These are phyloP conservation scores for Acarospora socialis DNA, from an alignment of 2,329 filamentous ascomycete genomes.

Conservation along the genomic window DNA sequence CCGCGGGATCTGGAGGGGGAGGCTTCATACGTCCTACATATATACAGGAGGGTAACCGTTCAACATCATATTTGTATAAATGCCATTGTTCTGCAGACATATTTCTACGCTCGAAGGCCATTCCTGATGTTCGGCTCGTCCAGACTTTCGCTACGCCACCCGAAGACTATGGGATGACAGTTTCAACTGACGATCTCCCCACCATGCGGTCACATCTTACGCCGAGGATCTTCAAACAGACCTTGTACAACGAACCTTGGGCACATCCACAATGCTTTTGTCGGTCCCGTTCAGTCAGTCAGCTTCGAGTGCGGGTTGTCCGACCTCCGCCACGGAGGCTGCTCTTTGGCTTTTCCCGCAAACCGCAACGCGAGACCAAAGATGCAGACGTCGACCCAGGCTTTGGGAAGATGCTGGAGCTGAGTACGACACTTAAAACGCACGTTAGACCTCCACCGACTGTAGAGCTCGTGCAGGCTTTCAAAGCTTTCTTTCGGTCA, in stretches of 20 bases:
- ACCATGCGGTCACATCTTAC: constrained; percentile 47
- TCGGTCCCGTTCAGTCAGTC: constrained; percentile 11
- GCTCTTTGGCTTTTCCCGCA: constrained; percentile 12
- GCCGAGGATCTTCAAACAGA: constrained; percentile 43
- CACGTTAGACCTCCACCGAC: constrained; percentile 9
- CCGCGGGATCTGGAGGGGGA: too few relatives aligned
- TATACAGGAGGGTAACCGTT: too few relatives aligned
- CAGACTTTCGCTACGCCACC: neutral
- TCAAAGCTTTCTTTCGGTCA: constrained; percentile 7
- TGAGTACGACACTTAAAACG: constrained; percentile 6
- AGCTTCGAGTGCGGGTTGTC: too few relatives aligned
- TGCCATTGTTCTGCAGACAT: neutral
- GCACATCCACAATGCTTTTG: constrained; percentile 18
- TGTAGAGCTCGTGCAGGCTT: constrained; percentile 9
- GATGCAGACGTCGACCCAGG: constrained; percentile 10
- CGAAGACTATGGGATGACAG: neutral
- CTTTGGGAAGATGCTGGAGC: constrained; percentile 8
- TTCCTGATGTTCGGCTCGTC: neutral
- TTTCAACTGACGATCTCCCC: constrained; percentile 1
- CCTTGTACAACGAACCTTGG: constrained; percentile 38
- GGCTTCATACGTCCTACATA: too few relatives aligned
- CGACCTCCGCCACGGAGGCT: too few relatives aligned
- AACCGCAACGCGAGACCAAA: constrained; percentile 6
- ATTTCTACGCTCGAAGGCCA: too few relatives aligned
- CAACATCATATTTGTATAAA: neutral